Percentiles rank a stretch among this genome's conserved stretches.
These are phyloP conservation scores for Penicillium concentricum DNA, from an alignment of 2,329 filamentous ascomycete genomes.

Conservation along the genomic window DNA sequence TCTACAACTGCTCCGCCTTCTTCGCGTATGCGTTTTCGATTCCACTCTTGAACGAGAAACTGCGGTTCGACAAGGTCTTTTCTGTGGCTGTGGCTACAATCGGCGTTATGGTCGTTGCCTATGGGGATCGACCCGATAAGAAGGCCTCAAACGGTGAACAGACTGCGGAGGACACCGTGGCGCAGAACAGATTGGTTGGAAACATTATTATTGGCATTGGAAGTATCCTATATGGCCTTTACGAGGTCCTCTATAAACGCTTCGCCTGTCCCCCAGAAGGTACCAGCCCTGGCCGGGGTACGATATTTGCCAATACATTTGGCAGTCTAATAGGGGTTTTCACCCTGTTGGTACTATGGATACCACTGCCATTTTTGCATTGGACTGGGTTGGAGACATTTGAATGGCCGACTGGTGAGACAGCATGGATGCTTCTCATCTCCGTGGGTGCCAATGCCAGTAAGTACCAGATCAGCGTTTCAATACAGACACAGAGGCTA, in stretches of 20 bases:
- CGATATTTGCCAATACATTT: slow-evolving; percentile 93
- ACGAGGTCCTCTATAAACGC: slow-evolving; percentile 95
- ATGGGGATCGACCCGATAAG: slow-evolving; percentile 70
- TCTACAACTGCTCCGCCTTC: slow-evolving; percentile 99
- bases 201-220: slow-evolving; percentile 91
- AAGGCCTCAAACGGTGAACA: slow-evolving; percentile 43
- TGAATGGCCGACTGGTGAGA: slow-evolving; percentile 72
- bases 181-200: slow-evolving; percentile 70
- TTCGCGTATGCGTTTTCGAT: slow-evolving; percentile 98
- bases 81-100: slow-evolving; percentile 83
- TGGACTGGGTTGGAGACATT: slow-evolving; percentile 76
- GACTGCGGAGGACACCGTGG: slow-evolving; percentile 44
- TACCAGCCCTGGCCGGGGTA: slow-evolving; percentile 77
- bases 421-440: slow-evolving; percentile 75
- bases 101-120: slow-evolving; percentile 92
- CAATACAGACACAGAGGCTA: neutral
- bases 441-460: slow-evolving; percentile 83
- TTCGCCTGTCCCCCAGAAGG: slow-evolving; percentile 91
- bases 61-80: slow-evolving; percentile 79
- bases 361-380: slow-evolving; percentile 84
- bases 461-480: slow-evolving; percentile 38
- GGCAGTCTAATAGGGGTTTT: slow-evolving; percentile 84
- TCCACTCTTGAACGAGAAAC: slow-evolving; percentile 78
- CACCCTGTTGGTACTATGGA: slow-evolving; percentile 84
- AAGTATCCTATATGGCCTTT: slow-evolving; percentile 90